phyloP scores from a whole-genome alignment of 495 filamentous ascomycete genomes.

The Cercophora newfieldiana region DNA sequence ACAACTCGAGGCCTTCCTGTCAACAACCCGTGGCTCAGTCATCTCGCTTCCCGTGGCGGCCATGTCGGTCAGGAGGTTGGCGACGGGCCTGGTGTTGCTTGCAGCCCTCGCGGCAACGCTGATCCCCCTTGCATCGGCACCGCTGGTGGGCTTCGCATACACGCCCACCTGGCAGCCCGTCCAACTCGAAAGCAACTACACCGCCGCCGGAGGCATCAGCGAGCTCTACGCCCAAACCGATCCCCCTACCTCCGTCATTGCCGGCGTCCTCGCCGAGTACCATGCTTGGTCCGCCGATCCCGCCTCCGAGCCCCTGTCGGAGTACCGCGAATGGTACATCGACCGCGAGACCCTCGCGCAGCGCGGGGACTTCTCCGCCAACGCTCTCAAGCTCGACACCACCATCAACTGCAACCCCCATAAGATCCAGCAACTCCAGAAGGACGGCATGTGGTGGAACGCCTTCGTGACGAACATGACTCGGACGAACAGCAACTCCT shows the following conservation, averaged over 20 bases:
- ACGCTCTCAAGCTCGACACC: slow-evolving; percentile 27
- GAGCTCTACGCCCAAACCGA: slow-evolving; percentile 31
- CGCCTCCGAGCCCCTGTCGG: slow-evolving; percentile 29
- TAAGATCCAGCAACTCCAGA: slow-evolving; percentile 21
- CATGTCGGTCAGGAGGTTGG: slow-evolving; percentile 17
- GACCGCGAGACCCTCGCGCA: slow-evolving; percentile 23
- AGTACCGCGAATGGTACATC: slow-evolving; percentile 33
- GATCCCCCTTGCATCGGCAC: slow-evolving; percentile 24
- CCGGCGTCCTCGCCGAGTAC: slow-evolving; percentile 26
- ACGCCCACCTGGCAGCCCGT: slow-evolving; percentile 18
- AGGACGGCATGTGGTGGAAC: slow-evolving; percentile 23
- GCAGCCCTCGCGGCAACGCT: slow-evolving; percentile 19
- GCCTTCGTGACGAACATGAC: slow-evolving; percentile 35
- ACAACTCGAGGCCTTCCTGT: slow-evolving; percentile 30
- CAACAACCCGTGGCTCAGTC: slow-evolving; percentile 26
- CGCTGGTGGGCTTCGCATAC: slow-evolving; percentile 32
- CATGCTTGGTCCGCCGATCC: slow-evolving; percentile 28
- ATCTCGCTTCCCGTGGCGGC: slow-evolving; percentile 23
- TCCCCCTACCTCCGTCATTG: slow-evolving; percentile 30
- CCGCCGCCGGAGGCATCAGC: slow-evolving; percentile 24
- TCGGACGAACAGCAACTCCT: slow-evolving; percentile 17
- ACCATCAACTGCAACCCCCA: slow-evolving; percentile 25
- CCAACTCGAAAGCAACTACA: slow-evolving; percentile 27
- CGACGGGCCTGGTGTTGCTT: slow-evolving; percentile 21
- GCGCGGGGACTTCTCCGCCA: slow-evolving; percentile 27